Conservation (phyloP, 768 basidiomycete species). For the Auricularia heimuer region DNA sequence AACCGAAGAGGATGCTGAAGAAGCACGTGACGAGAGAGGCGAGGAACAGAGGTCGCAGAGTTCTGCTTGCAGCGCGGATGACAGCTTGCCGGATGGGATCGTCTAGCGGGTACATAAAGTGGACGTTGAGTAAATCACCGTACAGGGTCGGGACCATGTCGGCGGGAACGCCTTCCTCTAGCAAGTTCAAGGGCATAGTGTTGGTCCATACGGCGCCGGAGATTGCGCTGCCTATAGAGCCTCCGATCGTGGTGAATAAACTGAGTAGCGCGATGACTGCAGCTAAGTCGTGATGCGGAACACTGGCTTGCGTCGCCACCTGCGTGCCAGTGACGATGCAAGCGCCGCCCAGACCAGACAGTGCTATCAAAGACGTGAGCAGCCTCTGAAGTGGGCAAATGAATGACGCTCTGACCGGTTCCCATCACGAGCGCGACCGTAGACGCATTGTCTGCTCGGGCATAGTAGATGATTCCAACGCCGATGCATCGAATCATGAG, state of each 20-base stretch:
- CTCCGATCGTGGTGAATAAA: slow-evolving; percentile 39
- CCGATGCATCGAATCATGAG: slow-evolving; percentile 21
- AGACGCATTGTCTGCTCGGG: slow-evolving; percentile 12
- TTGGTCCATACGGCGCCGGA: slow-evolving; percentile 18
- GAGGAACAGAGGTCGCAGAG: slow-evolving; percentile 18
- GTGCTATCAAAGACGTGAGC: slow-evolving; percentile 19
- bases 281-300: slow-evolving; percentile 40
- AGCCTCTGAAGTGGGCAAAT: not conserved
- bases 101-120: slow-evolving; percentile 4
- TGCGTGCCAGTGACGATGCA: slow-evolving; percentile 35
- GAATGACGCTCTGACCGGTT: not conserved
- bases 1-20: slow-evolving; percentile 28
- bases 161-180: slow-evolving; percentile 14
- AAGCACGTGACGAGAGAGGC: slow-evolving; percentile 31
- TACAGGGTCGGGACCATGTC: slow-evolving; percentile 9
- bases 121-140: slow-evolving; percentile 11
- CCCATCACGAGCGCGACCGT: slow-evolving; percentile 32
- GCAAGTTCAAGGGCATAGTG: slow-evolving; percentile 17
- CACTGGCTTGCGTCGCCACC: slow-evolving; percentile 38
- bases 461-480: slow-evolving; percentile 21
- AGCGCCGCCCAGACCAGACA: slow-evolving; percentile 45
- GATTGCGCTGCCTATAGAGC: slow-evolving; percentile 34
- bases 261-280: slow-evolving; percentile 38
- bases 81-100: slow-evolving; percentile 8
- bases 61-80: slow-evolving; percentile 21